These are phyloP conservation scores for Solanum clarkiae DNA, from an alignment of 257 asterid species.

Conservation along the genomic window DNA sequence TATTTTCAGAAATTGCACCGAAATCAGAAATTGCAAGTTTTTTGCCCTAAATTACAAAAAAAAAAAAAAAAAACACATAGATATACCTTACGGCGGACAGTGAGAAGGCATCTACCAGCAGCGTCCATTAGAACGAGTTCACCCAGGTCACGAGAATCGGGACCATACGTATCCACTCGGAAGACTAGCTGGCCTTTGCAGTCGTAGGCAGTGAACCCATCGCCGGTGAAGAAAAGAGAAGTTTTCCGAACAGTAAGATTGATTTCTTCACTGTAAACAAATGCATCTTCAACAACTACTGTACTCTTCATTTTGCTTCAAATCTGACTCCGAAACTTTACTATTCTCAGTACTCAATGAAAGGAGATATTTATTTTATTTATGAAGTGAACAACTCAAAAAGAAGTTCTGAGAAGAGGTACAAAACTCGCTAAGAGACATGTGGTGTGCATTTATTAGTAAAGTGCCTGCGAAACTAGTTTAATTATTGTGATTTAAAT, in stretches of 20 bases:
- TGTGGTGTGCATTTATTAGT: neutral
- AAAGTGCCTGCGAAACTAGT: neutral
- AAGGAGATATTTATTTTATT: neutral
- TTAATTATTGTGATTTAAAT: neutral
- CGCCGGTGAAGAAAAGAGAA: conserved; percentile 65
- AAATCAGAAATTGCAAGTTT: neutral
- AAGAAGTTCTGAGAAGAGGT: neutral
- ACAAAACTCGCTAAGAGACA: neutral
- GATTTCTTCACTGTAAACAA: conserved; percentile 29
- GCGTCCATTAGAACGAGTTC: conserved; percentile 74
- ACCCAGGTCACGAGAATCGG: conserved; percentile 22
- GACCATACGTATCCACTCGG: conserved; percentile 66
- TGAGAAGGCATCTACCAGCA: conserved; percentile 52
- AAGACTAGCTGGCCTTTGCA: conserved; percentile 38
- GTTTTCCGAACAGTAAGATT: conserved; percentile 54
- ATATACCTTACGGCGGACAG: conserved; percentile 70
- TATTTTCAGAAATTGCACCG: neutral
- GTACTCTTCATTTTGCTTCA: conserved; percentile 11
- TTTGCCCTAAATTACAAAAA: neutral
- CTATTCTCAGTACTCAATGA: neutral
- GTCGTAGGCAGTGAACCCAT: conserved; percentile 65
- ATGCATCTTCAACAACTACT: conserved; percentile 33
- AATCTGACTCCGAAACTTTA: neutral
- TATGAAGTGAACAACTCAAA: neutral
- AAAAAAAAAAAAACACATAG: neutral